Evolutionary conservation across 495 filamentous ascomycete genomes (phyloP), one percentile per base, ranked within the genome.

Genomic region (Podospora australis): DNA sequence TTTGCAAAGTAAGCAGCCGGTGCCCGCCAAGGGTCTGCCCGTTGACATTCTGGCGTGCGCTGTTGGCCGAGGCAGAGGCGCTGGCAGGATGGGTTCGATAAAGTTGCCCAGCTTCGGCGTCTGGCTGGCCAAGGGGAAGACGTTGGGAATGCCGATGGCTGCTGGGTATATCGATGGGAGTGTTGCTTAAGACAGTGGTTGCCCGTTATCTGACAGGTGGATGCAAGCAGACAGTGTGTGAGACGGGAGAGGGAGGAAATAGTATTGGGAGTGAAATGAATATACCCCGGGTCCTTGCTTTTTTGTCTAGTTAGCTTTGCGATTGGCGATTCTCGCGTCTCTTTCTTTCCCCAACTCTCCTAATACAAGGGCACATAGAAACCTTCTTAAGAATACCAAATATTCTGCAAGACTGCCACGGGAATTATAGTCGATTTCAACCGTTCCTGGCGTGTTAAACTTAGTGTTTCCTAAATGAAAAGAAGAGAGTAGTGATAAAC

Each of bases 111-210:
- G 63, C 20, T 13, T 70, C 39, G 53, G 63, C 45, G 70, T 72
- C 22, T 69, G 66, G 52, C 21, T 64, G 24, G 62, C 64, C 53
- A 74, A 74, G 65, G 69, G 66, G 40, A 62, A 62, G 35, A 68
- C 60, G 2, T 54, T 74, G 35, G 71, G 58, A 13, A 26, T 55
- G 24, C 54, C 66, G 26, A 59, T 56, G 44, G 26, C 68, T 25
- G 29, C 56, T 9, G 50, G 55, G 10, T 73, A 70, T 54, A 53
- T 72, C 23, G 57, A 67, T 32, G 71, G 71, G 4, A 64, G 58
- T 29, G 48, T 48, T 59, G 69, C 64, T 51, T 70, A 50, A 48
- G 32, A 11, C 13, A 25, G 26, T 9, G 44, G 28, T 50, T 46
- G 44, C 45, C 49, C 41, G 16, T 26, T 29, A n/a, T 26, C 21